These are phyloP conservation scores for Syzygium aromaticum DNA, from an alignment of 345 rosid species.

Conservation along the genomic window DNA sequence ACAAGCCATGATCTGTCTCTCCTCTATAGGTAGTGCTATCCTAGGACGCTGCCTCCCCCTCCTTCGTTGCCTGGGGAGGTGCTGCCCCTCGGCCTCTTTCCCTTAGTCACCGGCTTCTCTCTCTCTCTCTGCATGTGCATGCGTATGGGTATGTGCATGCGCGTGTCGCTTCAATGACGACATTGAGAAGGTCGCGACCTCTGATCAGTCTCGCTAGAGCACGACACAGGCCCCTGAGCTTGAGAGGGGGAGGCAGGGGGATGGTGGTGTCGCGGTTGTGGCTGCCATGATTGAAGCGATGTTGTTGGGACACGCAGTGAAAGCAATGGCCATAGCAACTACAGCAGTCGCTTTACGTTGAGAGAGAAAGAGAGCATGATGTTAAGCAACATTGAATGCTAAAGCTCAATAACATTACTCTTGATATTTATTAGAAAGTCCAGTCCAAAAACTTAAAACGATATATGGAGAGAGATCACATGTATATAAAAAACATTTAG, in stretches of 20 bases:
- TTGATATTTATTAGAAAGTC: no score
- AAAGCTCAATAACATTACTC: no score
- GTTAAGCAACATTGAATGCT: no score
- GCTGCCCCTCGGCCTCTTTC: not conserved
- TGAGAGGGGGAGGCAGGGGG: not conserved
- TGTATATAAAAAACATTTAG: no score
- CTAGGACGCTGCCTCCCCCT: not conserved
- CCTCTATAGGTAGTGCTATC: not conserved
- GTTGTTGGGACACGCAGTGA: rapidly evolving
- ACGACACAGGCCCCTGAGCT: not conserved
- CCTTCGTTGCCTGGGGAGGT: not conserved
- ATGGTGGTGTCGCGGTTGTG: not conserved
- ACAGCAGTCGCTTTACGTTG: no score
- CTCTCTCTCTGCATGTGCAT: not conserved
- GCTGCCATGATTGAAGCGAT: not conserved
- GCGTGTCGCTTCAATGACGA: not conserved
- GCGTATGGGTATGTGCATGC: not conserved
- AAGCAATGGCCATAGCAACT: no score
- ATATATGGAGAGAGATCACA: no score
- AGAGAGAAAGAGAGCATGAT: no score
- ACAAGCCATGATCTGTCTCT: not conserved
- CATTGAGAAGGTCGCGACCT: not conserved
- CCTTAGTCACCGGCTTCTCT: not conserved
- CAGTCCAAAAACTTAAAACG: no score
- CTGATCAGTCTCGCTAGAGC: not conserved